Percentiles rank a stretch among this genome's conserved stretches.
phyloP scores from a whole-genome alignment of 2,329 filamentous ascomycete genomes.

The Plectosphaerella cucumerina region DNA sequence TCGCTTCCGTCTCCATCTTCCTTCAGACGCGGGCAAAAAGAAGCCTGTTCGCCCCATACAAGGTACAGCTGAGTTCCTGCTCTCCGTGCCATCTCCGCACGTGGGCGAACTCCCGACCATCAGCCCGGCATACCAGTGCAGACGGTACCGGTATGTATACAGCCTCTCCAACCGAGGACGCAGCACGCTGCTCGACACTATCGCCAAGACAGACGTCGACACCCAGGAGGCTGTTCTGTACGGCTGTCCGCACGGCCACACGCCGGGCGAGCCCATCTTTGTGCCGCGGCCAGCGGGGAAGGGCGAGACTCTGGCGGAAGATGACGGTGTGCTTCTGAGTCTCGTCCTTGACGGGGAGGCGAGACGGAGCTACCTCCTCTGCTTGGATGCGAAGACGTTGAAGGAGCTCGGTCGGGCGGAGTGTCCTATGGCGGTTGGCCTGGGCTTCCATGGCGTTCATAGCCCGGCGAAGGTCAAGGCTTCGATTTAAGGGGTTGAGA shows the following conservation, averaged over 20 bases:
- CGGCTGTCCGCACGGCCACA: conserved; percentile 54
- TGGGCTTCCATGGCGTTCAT: conserved; percentile 64
- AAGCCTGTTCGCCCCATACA: not conserved
- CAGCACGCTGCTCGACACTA: conserved; percentile 56
- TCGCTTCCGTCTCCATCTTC: conserved; percentile 39
- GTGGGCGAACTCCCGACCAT: conserved; percentile 63
- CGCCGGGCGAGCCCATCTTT: conserved; percentile 68
- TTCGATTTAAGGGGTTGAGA: too few species aligned
- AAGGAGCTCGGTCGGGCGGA: conserved; percentile 61
- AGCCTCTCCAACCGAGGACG: conserved; percentile 50
- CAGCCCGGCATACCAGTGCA: conserved; percentile 51
- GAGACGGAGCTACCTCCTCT: conserved; percentile 60
- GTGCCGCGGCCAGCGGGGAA: conserved; percentile 36
- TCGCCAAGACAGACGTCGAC: conserved; percentile 61
- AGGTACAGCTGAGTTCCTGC: conserved; percentile 21
- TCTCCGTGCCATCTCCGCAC: conserved; percentile 45
- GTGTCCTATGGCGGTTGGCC: conserved; percentile 52
- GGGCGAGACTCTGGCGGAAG: conserved; percentile 43
- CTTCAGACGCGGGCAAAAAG: conserved; percentile 3
- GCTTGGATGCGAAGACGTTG: conserved; percentile 59
- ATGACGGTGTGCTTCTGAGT: conserved; percentile 58
- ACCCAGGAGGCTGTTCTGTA: conserved; percentile 51
- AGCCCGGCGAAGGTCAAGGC: not conserved
- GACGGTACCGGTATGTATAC: conserved; percentile 58
- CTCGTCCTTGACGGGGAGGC: conserved; percentile 60